phyloP scores from a whole-genome alignment of 306 rosid species.

The Arachis stenosperma region DNA sequence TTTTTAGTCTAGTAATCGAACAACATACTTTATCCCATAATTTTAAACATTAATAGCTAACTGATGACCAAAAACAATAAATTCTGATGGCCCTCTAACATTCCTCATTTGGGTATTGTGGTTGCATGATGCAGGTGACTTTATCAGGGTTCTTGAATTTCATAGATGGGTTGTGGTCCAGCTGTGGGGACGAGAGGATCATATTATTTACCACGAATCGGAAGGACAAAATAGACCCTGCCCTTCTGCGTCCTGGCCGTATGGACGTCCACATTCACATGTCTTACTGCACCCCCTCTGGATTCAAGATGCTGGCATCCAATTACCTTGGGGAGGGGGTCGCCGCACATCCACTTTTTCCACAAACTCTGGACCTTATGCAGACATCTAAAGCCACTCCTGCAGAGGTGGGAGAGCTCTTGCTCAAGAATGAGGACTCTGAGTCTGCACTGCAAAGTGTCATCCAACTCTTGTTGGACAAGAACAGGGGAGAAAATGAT shows the following conservation, averaged over 20 bases:
- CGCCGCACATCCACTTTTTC: slow-evolving; percentile 41
- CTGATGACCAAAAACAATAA: too few species aligned
- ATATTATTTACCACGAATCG: slow-evolving; percentile 48
- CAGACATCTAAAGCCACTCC: slow-evolving; percentile 42
- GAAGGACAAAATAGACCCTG: slow-evolving; percentile 44
- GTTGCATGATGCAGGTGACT: slow-evolving; percentile 29
- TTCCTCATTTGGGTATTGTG: too few species aligned
- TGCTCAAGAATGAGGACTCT: slow-evolving; percentile 38
- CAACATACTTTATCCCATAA: too few species aligned
- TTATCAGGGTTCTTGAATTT: slow-evolving; percentile 36
- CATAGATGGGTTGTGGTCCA: slow-evolving; percentile 46
- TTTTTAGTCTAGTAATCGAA: too few species aligned
- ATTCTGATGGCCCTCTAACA: too few species aligned
- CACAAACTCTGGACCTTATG: slow-evolving; percentile 21
- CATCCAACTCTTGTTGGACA: slow-evolving; percentile 14
- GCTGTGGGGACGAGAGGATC: slow-evolving; percentile 46
- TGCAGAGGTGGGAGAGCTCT: slow-evolving; percentile 47
- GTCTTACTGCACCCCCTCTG: slow-evolving; percentile 45
- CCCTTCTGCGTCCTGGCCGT: slow-evolving; percentile 45
- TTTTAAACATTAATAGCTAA: too few species aligned
- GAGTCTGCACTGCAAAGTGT: slow-evolving; percentile 36
- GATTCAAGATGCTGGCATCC: slow-evolving; percentile 39
- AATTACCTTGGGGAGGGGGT: slow-evolving; percentile 34
- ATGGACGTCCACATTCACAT: slow-evolving; percentile 49
- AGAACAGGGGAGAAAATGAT: not conserved